Conservation (phyloP, 352 stramenopile genomes). For the Aphanomyces astaci region DNA sequence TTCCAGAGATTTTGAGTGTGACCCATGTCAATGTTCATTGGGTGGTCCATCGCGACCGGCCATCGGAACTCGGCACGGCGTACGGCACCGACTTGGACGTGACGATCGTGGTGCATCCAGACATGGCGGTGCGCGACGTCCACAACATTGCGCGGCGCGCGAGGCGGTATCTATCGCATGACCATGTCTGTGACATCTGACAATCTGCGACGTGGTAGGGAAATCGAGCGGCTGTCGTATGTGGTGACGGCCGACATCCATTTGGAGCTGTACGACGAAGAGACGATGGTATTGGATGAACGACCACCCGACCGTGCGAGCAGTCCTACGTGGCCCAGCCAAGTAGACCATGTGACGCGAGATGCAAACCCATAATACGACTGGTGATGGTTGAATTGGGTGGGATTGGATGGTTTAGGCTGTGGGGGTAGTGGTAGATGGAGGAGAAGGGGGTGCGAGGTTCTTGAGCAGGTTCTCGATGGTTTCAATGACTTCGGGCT, state of each 20-base stretch:
- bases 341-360: no score
- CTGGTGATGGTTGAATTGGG: no score
- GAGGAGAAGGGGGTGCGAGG: constrained; percentile 23
- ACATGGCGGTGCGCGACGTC: constrained; percentile 66
- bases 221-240: constrained; percentile 71
- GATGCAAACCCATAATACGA: no score
- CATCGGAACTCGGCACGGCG: constrained; percentile 33
- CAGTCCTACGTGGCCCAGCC: neutral
- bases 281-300: constrained; percentile 20
- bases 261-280: constrained; percentile 63
- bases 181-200: neutral
- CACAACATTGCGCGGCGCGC: constrained; percentile 64
- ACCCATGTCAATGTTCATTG: constrained; percentile 82
- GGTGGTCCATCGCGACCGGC: constrained; percentile 27
- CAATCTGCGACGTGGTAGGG: constrained; percentile 31
- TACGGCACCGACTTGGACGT: constrained; percentile 69
- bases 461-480: constrained; percentile 58
- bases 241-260: constrained; percentile 75
- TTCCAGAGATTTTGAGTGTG: constrained; percentile 58
- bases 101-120: constrained; percentile 61
- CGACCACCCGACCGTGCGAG: neutral
- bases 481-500: constrained; percentile 45
- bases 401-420: no score
- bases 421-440: no score
- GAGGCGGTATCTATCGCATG: constrained; percentile 37